Percentiles rank a stretch among this genome's conserved stretches.
These are phyloP conservation scores for Codiaeum variegatum DNA, from an alignment of 441 rosid genomes.

Conservation along the genomic window DNA sequence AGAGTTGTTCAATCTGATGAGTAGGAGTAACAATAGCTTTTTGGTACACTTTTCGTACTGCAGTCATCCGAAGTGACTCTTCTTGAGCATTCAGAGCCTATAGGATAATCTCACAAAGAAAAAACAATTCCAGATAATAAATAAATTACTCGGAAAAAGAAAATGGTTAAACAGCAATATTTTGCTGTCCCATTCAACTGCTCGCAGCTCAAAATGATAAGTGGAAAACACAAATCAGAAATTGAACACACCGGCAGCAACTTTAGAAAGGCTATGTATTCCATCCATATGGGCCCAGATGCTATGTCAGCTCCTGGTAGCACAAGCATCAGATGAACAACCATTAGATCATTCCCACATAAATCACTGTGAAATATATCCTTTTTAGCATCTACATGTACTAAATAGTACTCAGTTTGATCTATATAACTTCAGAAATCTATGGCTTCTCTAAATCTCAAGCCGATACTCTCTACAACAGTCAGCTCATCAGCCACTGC, in stretches of 20 bases:
- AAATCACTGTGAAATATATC: neutral
- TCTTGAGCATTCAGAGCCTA: slow-evolving; percentile 73
- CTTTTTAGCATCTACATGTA: neutral
- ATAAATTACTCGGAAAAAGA: neutral
- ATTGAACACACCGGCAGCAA: slow-evolving; percentile 67
- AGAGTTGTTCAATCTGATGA: slow-evolving; percentile 89
- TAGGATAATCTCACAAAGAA: slow-evolving; percentile 27
- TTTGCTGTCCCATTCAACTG: neutral
- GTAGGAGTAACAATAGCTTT: slow-evolving; percentile 84
- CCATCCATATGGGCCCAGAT: slow-evolving; percentile 93
- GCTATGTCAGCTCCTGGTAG: slow-evolving; percentile 81
- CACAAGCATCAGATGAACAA: slow-evolving; percentile 31
- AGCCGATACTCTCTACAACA: neutral
- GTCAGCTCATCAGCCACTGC: neutral
- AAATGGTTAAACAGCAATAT: slow-evolving; percentile 14
- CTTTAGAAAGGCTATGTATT: slow-evolving; percentile 76
- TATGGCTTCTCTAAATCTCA: neutral
- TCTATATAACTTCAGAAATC: neutral
- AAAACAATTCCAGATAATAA: neutral
- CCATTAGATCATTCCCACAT: slow-evolving; percentile 18
- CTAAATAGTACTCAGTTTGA: neutral
- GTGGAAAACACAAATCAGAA: slow-evolving; percentile 19
- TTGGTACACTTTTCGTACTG: slow-evolving; percentile 78
- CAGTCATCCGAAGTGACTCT: slow-evolving; percentile 79
- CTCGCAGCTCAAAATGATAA: slow-evolving; percentile 5